Conservation (phyloP, 1,139 yeast genomes). For the Groenewaldozyma sp. region DNA sequence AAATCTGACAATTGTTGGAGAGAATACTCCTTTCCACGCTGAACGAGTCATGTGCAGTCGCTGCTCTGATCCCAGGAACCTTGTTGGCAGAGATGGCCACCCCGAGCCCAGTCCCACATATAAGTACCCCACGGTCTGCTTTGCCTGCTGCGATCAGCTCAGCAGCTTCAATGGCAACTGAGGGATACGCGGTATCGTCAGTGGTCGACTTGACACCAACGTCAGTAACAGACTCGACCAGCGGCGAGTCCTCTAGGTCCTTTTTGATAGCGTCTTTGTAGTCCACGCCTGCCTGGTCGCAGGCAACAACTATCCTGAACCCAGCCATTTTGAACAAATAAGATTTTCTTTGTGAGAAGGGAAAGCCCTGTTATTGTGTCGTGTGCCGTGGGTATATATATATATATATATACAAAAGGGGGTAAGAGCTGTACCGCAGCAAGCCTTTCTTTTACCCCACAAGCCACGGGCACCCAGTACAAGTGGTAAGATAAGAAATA, state of each 20-base stretch:
- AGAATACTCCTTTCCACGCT: slow-evolving; percentile 39
- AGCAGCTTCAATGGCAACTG: slow-evolving; percentile 37
- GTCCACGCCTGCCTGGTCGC: slow-evolving; percentile 40
- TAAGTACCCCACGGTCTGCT: slow-evolving; percentile 37
- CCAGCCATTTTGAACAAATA: too few species aligned
- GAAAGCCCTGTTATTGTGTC: too few species aligned
- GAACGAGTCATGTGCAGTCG: slow-evolving; percentile 42
- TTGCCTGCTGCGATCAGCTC: slow-evolving; percentile 33
- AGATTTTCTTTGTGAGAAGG: too few species aligned
- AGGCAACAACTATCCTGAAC: slow-evolving; percentile 32
- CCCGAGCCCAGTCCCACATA: slow-evolving; percentile 43
- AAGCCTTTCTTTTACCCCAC: too few species aligned
- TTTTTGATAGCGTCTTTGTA: slow-evolving; percentile 34
- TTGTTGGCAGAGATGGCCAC: slow-evolving; percentile 41
- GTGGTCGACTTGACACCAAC: slow-evolving; percentile 32
- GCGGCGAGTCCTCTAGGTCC: slow-evolving; percentile 29
- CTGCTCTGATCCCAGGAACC: slow-evolving; percentile 40
- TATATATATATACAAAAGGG: too few species aligned
- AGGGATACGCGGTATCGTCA: slow-evolving; percentile 33
- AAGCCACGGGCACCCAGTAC: too few species aligned
- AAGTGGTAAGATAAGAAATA: too few species aligned
- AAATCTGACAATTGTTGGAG: slow-evolving; percentile 37
- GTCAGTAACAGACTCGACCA: slow-evolving; percentile 33
- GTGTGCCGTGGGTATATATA: too few species aligned
- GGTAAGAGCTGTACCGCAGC: too few species aligned